Conservation (phyloP, 2,329 filamentous ascomycete species). For the Orbilia javanica region DNA sequence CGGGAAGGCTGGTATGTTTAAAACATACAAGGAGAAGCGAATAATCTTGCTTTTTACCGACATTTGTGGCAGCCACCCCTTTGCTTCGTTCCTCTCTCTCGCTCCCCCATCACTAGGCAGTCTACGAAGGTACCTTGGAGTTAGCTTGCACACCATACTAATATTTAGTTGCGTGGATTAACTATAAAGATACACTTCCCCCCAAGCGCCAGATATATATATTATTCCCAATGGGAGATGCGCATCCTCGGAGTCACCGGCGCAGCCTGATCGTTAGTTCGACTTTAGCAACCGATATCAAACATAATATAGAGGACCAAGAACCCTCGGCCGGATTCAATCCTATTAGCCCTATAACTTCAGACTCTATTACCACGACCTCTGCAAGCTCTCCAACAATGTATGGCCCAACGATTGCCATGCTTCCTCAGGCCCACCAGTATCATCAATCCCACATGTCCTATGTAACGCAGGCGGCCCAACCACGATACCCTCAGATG, state of each 20-base stretch:
- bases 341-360: constrained; percentile 30
- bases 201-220: constrained; percentile 40
- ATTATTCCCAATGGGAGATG: constrained; percentile 59
- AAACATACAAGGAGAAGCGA: constrained; percentile 58
- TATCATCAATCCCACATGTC: constrained; percentile 55
- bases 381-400: constrained; percentile 53
- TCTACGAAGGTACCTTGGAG: constrained; percentile 51
- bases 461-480: constrained; percentile 39
- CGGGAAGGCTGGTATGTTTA: constrained; percentile 57
- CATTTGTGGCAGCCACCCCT: constrained; percentile 52
- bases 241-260: constrained; percentile 54
- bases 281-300: constrained; percentile 56
- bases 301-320: constrained; percentile 52
- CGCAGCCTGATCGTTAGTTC: constrained; percentile 59
- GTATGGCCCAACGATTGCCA: constrained; percentile 55
- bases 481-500: constrained; percentile 44
- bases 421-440: constrained; percentile 46
- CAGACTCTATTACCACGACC: constrained; percentile 34
- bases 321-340: constrained; percentile 32
- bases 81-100: constrained; percentile 35
- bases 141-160: constrained; percentile 26
- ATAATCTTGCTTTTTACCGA: constrained; percentile 56
- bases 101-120: background rate
- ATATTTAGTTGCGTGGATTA: constrained; percentile 30
- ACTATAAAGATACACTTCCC: constrained; percentile 38